Conservation (phyloP, 192 early-diverging fungal species). For the Coemansia sp. region DNA sequence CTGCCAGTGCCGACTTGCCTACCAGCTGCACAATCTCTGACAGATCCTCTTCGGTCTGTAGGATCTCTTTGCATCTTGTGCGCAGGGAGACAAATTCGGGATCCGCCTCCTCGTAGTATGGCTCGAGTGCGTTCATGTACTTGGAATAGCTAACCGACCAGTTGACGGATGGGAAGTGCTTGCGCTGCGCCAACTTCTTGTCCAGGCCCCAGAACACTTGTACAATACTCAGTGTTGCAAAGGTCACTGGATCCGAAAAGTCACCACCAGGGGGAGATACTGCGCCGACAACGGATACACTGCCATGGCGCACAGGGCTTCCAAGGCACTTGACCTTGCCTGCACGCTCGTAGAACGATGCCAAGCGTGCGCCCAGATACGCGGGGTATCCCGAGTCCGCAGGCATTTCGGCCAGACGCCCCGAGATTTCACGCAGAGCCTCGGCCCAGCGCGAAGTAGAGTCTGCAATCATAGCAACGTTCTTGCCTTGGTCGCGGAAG, state of each 20-base stretch:
- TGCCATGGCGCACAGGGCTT: constrained; percentile 88
- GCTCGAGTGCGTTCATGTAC: constrained; percentile 96
- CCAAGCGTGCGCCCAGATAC: constrained; percentile 97
- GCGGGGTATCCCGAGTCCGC: constrained; percentile 98
- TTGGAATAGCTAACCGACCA: constrained; percentile 98
- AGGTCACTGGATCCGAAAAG: constrained; percentile 98
- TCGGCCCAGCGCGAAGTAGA: constrained; percentile 99
- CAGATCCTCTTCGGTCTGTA: constrained; percentile 98
- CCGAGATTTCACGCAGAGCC: constrained; percentile 99
- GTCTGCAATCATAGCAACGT: constrained; percentile 99
- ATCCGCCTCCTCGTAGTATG: constrained; percentile 92
- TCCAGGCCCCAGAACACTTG: constrained; percentile 99
- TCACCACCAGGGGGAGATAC: constrained; percentile 99
- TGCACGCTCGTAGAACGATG: constrained; percentile 99
- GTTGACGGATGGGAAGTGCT: constrained; percentile 99
- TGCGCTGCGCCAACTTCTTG: constrained; percentile 99
- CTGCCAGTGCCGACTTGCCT: constrained; percentile 90
- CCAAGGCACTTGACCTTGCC: constrained; percentile 97
- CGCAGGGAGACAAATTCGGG: constrained; percentile 90
- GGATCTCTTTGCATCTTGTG: constrained; percentile 94
- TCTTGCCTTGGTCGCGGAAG: constrained; percentile 99
- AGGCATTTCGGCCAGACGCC: constrained; percentile 99
- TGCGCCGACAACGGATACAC: constrained; percentile 96
- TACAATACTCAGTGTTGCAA: constrained; percentile 96
- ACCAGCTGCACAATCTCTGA: constrained; percentile 99